Percentiles rank a stretch among this genome's conserved stretches.
These are phyloP conservation scores for Cardiospermum halicacabum DNA, from an alignment of 345 rosid genomes.

Conservation along the genomic window DNA sequence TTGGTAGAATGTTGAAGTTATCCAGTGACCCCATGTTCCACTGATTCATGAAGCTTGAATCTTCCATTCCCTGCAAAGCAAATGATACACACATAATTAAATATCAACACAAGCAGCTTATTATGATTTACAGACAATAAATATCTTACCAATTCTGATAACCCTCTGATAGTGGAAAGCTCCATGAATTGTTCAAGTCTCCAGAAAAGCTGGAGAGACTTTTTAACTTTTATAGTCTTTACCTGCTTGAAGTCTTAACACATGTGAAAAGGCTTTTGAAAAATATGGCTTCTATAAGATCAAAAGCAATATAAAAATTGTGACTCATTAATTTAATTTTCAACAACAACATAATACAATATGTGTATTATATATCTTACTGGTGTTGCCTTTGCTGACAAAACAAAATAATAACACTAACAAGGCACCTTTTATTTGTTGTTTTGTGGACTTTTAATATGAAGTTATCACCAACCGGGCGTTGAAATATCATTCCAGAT, in stretches of 20 bases:
- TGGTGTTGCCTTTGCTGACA: slow-evolving; percentile 31
- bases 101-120: too few species aligned
- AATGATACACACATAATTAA: background rate
- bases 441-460: slow-evolving; percentile 32
- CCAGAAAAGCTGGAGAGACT: slow-evolving; percentile 25
- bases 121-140: background rate
- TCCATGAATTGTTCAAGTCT: slow-evolving; percentile 35
- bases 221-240: slow-evolving; percentile 16
- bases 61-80: slow-evolving; percentile 45
- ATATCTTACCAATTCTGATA: slow-evolving; percentile 34
- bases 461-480: slow-evolving; percentile 17
- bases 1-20: slow-evolving; percentile 31
- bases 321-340: too few species aligned
- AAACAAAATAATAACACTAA: background rate
- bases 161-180: slow-evolving; percentile 38
- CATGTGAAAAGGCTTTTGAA: slow-evolving; percentile 27
- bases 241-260: background rate
- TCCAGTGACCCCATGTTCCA: slow-evolving; percentile 47
- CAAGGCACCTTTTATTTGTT: slow-evolving; percentile 14
- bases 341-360: background rate
- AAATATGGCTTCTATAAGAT: background rate
- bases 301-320: background rate
- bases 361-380: background rate
- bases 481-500: slow-evolving; percentile 24
- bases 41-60: slow-evolving; percentile 36